A percentile compares a stretch with the other conserved stretches of the same genome.
Evolutionary conservation across 2,329 filamentous ascomycete genomes (phyloP).

Genomic region (Fusarium foetens): DNA sequence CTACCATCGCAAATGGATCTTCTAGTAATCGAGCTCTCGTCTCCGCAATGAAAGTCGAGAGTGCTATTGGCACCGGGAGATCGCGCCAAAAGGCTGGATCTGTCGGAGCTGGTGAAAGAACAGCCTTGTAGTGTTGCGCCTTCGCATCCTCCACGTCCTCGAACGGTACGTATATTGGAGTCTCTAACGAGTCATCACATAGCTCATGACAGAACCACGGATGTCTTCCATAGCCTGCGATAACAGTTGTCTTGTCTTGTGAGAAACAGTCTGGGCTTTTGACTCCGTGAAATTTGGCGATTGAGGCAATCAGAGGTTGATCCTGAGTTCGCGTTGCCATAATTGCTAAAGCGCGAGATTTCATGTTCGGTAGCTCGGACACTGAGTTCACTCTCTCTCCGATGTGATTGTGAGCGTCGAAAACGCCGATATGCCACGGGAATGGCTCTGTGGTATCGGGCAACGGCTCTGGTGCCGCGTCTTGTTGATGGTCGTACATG

Average conservation of each 20-base stretch:
- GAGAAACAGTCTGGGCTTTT: background rate
- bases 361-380: slow-evolving; percentile 17
- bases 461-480: rapidly evolving
- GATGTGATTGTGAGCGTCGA: slow-evolving; percentile 47
- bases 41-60: slow-evolving; percentile 65
- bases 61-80: slow-evolving; percentile 67
- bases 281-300: slow-evolving; percentile 8
- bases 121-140: slow-evolving; percentile 27
- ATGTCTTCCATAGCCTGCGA: slow-evolving; percentile 40
- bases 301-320: slow-evolving; percentile 19
- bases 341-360: slow-evolving; percentile 17
- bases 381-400: slow-evolving; percentile 25
- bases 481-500: rapidly evolving
- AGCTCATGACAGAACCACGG: slow-evolving; percentile 43
- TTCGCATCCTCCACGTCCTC: slow-evolving; percentile 21
- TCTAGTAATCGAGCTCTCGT: slow-evolving; percentile 64
- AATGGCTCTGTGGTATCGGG: background rate
- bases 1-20: slow-evolving; percentile 72
- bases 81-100: slow-evolving; percentile 41
- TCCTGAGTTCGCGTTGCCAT: slow-evolving; percentile 44
- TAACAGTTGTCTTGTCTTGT: background rate
- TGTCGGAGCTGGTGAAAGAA: slow-evolving; percentile 25
- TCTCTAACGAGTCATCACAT: slow-evolving; percentile 18
- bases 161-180: background rate
- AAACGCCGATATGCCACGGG: slow-evolving; percentile 43